Base-by-base conservation (phyloP, 805 yeast genomes). In the Candida nemodendra region DNA sequence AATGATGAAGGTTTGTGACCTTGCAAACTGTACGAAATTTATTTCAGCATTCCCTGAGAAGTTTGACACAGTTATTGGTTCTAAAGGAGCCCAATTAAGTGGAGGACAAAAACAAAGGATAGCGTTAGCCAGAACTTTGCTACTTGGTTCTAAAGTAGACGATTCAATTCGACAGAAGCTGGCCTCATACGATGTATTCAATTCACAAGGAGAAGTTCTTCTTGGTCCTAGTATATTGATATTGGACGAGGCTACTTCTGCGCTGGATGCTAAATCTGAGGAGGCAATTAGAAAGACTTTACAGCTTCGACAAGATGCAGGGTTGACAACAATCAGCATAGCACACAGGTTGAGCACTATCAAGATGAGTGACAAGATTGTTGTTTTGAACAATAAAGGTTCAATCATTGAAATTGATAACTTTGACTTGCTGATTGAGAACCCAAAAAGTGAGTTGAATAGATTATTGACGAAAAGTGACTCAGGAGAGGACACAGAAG, bases 61-160 rank as follows among this genome's bases (percentile, higher is more conserved):
- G 1, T 63, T 88, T 24, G 82, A 88, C 33, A 91, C 98, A 0
- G 66, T 73, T 14, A 86, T 90, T 14, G 97, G 97, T 0, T 79
- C 95, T 1, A 76, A 91, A 38, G 93, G 95, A 13, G 75, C 95
- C 0, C 96, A 88, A 55, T 68, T 91, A 38, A 84, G 95, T 44
- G 98, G 97, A 15, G 98, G 98, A 12, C 98, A 91, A 60, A 86
- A 85, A 64, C 98, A 91, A 61, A 69, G 98, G 50, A 80, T 91
- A 30, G 95, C 96, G 6, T 70, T 91, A 41, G 96, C 97, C 1
- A 72, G 98, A 43, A 87, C 96, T 0, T 70, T 91, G 36, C 71
- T 91, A 35, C 69, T 85, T 36, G 61, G 60, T 4, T 46, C 61
- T n/a, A 41, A 50, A 8, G 50, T 50, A 15, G 18, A 45, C 5